These are phyloP conservation scores for Suhomyces emberorum DNA, from an alignment of 805 yeast species.

Conservation along the genomic window DNA sequence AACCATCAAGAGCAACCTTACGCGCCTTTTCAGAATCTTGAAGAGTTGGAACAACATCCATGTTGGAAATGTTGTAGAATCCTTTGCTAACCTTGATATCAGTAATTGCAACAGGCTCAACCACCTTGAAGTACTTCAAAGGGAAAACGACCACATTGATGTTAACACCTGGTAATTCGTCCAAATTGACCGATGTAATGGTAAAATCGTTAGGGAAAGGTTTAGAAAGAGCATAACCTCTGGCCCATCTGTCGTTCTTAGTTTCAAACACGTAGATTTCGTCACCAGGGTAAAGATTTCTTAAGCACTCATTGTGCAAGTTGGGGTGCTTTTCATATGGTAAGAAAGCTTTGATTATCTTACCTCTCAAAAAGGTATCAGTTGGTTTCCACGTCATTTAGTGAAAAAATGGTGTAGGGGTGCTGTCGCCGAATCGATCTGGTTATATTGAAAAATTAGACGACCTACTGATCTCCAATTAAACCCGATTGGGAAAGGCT, in stretches of 20 bases:
- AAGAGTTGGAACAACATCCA: constrained; percentile 30
- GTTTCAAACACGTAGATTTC: constrained; percentile 72
- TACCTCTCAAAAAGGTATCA: constrained; percentile 32
- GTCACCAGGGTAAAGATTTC: constrained; percentile 70
- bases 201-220: constrained; percentile 71
- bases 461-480: constrained; percentile 4
- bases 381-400: constrained; percentile 40
- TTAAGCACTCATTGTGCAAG: constrained; percentile 37
- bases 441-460: constrained; percentile 1
- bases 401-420: not conserved
- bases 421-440: not conserved
- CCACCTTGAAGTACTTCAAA: constrained; percentile 46
- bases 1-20: constrained; percentile 10
- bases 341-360: constrained; percentile 36
- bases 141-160: constrained; percentile 62
- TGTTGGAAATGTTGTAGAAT: constrained; percentile 24
- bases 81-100: constrained; percentile 23
- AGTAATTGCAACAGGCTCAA: constrained; percentile 41
- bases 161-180: constrained; percentile 57
- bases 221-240: constrained; percentile 68
- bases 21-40: constrained; percentile 28
- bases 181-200: constrained; percentile 57
- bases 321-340: constrained; percentile 42
- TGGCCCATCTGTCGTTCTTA: constrained; percentile 62
- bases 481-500: constrained; percentile 4